phyloP scores from a whole-genome alignment of 2,329 filamentous ascomycete species.

The Fonsecaea monophora region DNA sequence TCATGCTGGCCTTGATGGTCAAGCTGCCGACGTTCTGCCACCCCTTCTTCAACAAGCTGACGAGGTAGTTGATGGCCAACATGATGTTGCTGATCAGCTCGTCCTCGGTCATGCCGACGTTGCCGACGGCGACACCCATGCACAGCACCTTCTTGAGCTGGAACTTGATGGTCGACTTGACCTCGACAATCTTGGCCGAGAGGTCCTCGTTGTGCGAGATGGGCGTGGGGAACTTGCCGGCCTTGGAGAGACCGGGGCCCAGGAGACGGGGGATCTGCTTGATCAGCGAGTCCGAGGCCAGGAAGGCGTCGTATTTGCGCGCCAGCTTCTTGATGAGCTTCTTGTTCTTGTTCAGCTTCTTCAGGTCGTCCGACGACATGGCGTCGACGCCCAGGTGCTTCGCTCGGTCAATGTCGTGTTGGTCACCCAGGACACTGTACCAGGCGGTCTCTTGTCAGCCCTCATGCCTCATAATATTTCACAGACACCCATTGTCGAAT shows the following conservation, averaged over 20 bases:
- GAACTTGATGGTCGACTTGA: slow-evolving; percentile 99
- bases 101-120: slow-evolving; percentile 96
- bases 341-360: slow-evolving; percentile 99
- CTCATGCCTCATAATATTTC: background rate
- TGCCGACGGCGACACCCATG: slow-evolving; percentile 99
- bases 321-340: slow-evolving; percentile 99
- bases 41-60: slow-evolving; percentile 99
- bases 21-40: slow-evolving; percentile 99
- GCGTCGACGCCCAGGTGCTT: slow-evolving; percentile 99
- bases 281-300: slow-evolving; percentile 96
- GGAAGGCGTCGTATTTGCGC: slow-evolving; percentile 99
- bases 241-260: slow-evolving; percentile 85
- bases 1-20: slow-evolving; percentile 99
- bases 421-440: slow-evolving; percentile 78
- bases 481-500: too few species aligned
- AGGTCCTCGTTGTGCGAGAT: slow-evolving; percentile 97
- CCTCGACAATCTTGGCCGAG: slow-evolving; percentile 92
- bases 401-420: slow-evolving; percentile 99
- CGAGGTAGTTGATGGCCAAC: slow-evolving; percentile 99
- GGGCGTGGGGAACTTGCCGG: slow-evolving; percentile 99
- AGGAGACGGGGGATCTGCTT: slow-evolving; percentile 99
- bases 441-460: slow-evolving; percentile 17
- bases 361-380: slow-evolving; percentile 98
- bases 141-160: slow-evolving; percentile 99
- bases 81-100: slow-evolving; percentile 99